A percentile compares a stretch with the other conserved stretches of the same genome.
Evolutionary conservation across 169 alveolate species (phyloP).

Genomic region (Perkinsus olseni): DNA sequence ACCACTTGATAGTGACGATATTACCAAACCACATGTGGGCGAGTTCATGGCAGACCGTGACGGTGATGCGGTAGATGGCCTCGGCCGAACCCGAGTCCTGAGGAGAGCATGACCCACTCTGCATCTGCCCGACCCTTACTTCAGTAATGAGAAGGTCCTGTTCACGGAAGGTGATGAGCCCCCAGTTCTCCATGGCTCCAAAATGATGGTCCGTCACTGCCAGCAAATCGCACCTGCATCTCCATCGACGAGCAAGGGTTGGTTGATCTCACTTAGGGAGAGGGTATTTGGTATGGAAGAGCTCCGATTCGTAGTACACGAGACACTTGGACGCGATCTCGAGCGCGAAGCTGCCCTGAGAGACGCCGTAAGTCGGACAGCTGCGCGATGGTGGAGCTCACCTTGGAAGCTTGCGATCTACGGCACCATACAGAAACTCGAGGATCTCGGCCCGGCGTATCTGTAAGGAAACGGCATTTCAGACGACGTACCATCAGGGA

Average conservation of each 20-base stretch:
- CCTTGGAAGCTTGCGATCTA: background rate
- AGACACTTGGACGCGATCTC: background rate
- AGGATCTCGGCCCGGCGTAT: background rate
- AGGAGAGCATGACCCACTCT: slow-evolving; percentile 25
- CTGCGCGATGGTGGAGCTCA: background rate
- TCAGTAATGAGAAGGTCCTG: background rate
- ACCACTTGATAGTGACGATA: slow-evolving; percentile 69
- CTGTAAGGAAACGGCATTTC: background rate
- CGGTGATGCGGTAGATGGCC: background rate
- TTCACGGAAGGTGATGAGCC: slow-evolving; percentile 33
- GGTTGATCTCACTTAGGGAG: background rate
- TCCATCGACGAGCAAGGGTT: background rate
- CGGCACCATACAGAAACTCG: background rate
- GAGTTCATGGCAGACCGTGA: slow-evolving; percentile 60
- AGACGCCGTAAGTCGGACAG: background rate
- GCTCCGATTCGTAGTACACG: background rate
- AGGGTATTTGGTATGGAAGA: background rate
- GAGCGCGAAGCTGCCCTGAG: background rate
- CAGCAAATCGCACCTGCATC: slow-evolving; percentile 51
- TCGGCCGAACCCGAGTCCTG: background rate
- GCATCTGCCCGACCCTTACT: background rate
- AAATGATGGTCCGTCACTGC: slow-evolving; percentile 45
- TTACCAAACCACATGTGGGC: slow-evolving; percentile 81
- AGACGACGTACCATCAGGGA: background rate
- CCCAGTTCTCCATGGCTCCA: slow-evolving; percentile 76